A percentile compares a stretch with the other conserved stretches of the same genome.
Evolutionary conservation across 192 early-diverging fungal species (phyloP).

Genomic region (Mortierella hygrophila): DNA sequence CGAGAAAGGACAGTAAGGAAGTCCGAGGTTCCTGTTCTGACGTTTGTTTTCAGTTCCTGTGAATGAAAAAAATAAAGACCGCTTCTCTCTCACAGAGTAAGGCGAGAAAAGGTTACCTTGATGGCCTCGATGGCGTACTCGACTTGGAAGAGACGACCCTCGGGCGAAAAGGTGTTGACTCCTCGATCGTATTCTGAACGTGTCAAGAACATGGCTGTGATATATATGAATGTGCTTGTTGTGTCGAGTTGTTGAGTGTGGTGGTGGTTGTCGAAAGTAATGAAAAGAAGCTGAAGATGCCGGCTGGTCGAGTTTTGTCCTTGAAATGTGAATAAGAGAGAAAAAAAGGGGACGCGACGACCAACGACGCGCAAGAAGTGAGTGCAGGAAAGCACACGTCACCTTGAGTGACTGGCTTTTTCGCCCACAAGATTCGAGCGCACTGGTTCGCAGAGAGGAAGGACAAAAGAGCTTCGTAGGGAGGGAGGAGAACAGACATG

Average conservation of each 20-base stretch:
- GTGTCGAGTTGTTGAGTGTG: neutral
- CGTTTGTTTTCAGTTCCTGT: too few species aligned
- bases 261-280: neutral
- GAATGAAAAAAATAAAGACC: neutral
- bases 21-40: too few species aligned
- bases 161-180: slow-evolving; percentile 99
- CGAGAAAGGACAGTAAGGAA: neutral
- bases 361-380: neutral
- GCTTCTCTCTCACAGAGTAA: neutral
- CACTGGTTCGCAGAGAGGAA: neutral
- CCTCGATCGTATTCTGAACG: slow-evolving; percentile 99
- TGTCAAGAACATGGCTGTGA: slow-evolving; percentile 71
- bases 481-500: neutral
- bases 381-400: neutral
- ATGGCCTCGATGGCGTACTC: slow-evolving; percentile 99
- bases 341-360: slow-evolving; percentile 6
- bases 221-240: neutral
- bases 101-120: slow-evolving; percentile 75
- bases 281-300: slow-evolving; percentile 4
- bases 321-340: neutral
- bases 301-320: neutral
- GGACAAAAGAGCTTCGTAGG: neutral
- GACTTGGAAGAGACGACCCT: slow-evolving; percentile 99
- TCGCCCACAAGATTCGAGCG: neutral
- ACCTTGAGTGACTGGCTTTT: neutral